Percentiles rank a stretch among this genome's conserved stretches.
Evolutionary conservation across 106 monocot genomes (phyloP).

Genomic region (Dendrobium chrysotoxum): DNA sequence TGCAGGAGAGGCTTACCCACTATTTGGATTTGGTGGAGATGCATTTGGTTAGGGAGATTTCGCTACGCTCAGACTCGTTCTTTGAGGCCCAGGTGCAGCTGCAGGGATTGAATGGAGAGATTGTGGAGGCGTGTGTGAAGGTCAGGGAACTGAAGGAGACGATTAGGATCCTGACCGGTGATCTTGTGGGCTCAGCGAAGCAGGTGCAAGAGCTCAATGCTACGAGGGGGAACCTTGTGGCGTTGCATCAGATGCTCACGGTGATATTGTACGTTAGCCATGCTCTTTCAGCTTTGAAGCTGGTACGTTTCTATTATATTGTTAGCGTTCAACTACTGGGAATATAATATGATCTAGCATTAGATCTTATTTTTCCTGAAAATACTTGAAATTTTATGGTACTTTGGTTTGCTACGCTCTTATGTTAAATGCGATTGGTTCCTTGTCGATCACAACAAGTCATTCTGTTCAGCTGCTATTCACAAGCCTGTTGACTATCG

Average conservation of each 20-base stretch:
- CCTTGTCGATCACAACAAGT: background rate
- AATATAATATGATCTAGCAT: background rate
- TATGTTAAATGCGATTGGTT: background rate
- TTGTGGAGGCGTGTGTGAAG: conserved; percentile 66
- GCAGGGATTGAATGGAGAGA: conserved; percentile 73
- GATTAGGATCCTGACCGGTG: conserved; percentile 54
- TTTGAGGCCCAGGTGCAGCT: conserved; percentile 92
- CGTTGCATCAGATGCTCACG: conserved; percentile 88
- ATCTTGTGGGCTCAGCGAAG: conserved; percentile 74
- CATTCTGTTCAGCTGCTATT: background rate
- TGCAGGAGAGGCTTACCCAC: conserved; percentile 83
- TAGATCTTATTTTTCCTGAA: conserved; percentile 1
- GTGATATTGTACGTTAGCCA: conserved; percentile 92
- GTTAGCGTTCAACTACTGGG: background rate
- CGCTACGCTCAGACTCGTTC: conserved; percentile 83
- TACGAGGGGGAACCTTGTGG: conserved; percentile 65
- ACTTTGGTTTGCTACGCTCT: background rate
- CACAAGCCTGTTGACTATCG: background rate
- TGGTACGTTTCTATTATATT: conserved; percentile 36
- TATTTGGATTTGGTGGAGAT: conserved; percentile 91
- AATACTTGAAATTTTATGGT: background rate
- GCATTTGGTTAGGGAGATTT: conserved; percentile 89
- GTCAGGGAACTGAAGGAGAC: conserved; percentile 83
- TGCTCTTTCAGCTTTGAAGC: conserved; percentile 76
- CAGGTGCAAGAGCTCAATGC: conserved; percentile 88